Conservation (phyloP, 2,329 filamentous ascomycete species). For the Stagonosporopsis tanaceti region DNA sequence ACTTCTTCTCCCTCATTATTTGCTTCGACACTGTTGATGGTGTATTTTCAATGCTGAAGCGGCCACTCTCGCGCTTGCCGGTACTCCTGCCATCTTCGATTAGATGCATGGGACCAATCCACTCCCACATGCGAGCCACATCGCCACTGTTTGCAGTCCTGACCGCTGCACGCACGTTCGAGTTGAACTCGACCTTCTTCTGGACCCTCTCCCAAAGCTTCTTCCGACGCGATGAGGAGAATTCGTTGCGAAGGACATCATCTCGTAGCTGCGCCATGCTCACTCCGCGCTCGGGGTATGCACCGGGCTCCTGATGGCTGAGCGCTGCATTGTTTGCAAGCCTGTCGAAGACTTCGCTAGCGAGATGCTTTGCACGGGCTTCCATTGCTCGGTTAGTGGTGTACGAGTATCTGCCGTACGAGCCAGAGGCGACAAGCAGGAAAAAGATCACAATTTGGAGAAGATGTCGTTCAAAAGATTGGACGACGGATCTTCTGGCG, state of each 20-base stretch:
- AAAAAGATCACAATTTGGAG: conserved; percentile 73
- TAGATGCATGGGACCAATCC: conserved; percentile 68
- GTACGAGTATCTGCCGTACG: conserved; percentile 72
- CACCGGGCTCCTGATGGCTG: conserved; percentile 70
- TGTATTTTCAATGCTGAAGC: conserved; percentile 46
- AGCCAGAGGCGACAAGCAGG: conserved; percentile 56
- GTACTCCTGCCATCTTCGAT: conserved; percentile 50
- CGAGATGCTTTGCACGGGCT: conserved; percentile 80
- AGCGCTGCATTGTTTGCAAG: conserved; percentile 84
- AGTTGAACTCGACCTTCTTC: conserved; percentile 88
- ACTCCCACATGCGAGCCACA: conserved; percentile 72
- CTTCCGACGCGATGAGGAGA: conserved; percentile 77
- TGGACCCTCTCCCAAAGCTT: conserved; percentile 85
- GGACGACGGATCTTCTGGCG: conserved; percentile 78
- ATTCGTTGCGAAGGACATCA: conserved; percentile 84
- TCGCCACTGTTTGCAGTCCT: conserved; percentile 65
- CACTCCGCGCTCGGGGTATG: conserved; percentile 77
- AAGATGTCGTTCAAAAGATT: conserved; percentile 86
- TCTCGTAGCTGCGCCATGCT: conserved; percentile 90
- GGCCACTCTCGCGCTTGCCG: conserved; percentile 43
- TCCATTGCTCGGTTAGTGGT: conserved; percentile 70
- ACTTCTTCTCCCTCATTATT: conserved; percentile 41
- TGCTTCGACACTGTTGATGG: conserved; percentile 40
- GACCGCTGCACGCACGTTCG: conserved; percentile 84
- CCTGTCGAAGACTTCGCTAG: conserved; percentile 82